phyloP scores from a whole-genome alignment of 352 stramenopile genomes.

The Pythium rhizo-oryzae region DNA sequence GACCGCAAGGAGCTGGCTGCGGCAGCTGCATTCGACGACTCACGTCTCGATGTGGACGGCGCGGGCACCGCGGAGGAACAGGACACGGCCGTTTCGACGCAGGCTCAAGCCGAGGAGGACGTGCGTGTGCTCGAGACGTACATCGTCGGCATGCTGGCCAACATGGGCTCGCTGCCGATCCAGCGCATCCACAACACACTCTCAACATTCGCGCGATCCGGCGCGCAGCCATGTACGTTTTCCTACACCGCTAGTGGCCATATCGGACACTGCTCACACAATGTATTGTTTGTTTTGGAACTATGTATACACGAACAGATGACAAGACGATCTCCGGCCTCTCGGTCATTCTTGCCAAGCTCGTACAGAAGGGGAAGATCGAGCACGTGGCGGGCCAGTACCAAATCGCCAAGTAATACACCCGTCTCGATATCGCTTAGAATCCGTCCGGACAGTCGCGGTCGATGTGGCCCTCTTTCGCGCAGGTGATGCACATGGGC shows the following conservation, averaged over 20 bases:
- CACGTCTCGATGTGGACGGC: conserved; percentile 39
- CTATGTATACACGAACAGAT: conserved; percentile 38
- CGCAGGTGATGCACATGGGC: conserved; percentile 63
- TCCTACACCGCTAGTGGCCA: not conserved
- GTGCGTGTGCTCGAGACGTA: conserved; percentile 94
- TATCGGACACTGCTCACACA: not conserved
- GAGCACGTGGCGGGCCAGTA: conserved; percentile 71
- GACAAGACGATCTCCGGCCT: conserved; percentile 84
- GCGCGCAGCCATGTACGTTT: conserved; percentile 71
- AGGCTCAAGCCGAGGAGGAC: conserved; percentile 92
- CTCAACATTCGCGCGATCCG: conserved; percentile 80
- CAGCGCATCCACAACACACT: conserved; percentile 96
- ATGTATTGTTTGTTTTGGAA: not conserved
- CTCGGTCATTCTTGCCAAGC: conserved; percentile 61
- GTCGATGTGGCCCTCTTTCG: conserved; percentile 44
- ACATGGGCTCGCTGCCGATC: conserved; percentile 91
- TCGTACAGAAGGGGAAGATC: conserved; percentile 75
- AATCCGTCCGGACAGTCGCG: conserved; percentile 65
- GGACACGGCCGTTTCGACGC: conserved; percentile 87
- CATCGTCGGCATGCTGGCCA: conserved; percentile 95
- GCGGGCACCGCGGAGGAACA: conserved; percentile 40
- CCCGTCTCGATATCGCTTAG: conserved; percentile 13
- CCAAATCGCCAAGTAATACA: conserved; percentile 44
- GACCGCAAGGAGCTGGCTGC: conserved; percentile 51
- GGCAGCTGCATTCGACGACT: conserved; percentile 49